These are phyloP conservation scores for Cryphonectria naterciae DNA, from an alignment of 2,329 filamentous ascomycete genomes.

Conservation along the genomic window DNA sequence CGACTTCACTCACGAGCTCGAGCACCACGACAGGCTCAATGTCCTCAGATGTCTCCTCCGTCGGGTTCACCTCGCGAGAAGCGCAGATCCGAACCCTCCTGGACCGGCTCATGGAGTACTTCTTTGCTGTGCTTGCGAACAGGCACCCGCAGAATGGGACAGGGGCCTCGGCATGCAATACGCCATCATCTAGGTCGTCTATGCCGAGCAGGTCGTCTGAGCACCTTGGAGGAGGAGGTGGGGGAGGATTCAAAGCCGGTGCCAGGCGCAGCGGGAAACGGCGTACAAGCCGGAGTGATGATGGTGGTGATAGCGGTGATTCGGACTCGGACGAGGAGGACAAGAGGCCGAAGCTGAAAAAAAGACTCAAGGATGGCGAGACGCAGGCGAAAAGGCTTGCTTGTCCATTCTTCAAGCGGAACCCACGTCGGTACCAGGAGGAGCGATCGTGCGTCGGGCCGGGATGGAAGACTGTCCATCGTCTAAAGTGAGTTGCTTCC, in stretches of 20 bases:
- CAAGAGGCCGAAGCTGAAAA: constrained; percentile 16
- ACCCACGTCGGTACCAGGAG: constrained; percentile 25
- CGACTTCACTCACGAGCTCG: neutral
- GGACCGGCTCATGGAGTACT: constrained; percentile 29
- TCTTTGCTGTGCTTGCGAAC: constrained; percentile 20
- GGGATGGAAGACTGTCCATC: constrained; percentile 28
- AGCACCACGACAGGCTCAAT: neutral
- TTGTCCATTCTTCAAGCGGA: constrained; percentile 31
- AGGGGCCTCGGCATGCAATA: neutral
- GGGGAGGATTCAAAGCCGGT: neutral
- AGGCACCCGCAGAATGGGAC: neutral
- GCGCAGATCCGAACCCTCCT: constrained; percentile 22
- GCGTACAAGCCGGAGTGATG: constrained; percentile 5
- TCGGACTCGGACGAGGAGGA: constrained; percentile 1
- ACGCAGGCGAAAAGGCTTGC: constrained; percentile 25
- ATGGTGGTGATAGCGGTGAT: constrained; percentile 9
- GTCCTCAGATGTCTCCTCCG: neutral
- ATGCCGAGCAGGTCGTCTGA: neutral
- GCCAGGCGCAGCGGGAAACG: constrained; percentile 11
- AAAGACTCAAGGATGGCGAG: constrained; percentile 21
- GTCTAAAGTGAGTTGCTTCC: constrained; percentile 24
- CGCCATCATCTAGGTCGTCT: neutral
- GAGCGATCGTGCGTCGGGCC: constrained; percentile 30
- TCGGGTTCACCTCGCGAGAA: constrained; percentile 7
- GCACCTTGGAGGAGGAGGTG: neutral